Evolutionary conservation across 2,329 filamentous ascomycete genomes (phyloP).

Genomic region (Colletotrichum cordylinicola): DNA sequence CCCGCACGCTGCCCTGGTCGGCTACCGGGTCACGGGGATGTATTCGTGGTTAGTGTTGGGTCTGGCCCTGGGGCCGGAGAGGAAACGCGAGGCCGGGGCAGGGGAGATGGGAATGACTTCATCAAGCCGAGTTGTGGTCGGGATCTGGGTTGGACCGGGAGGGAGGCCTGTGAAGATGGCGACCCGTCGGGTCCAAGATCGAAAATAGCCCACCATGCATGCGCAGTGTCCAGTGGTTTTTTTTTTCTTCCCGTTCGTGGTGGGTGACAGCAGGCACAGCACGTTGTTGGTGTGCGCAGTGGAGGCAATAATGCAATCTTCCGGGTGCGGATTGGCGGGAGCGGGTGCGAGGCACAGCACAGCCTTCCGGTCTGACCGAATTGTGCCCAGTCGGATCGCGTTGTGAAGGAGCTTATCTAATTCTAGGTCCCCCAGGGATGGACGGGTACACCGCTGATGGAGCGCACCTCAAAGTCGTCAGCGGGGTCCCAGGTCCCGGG

Average conservation of each 20-base stretch:
- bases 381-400: neutral
- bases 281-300: neutral
- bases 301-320: neutral
- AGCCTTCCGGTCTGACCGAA: neutral
- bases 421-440: neutral
- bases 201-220: constrained; percentile 6
- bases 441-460: neutral
- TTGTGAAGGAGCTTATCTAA: neutral
- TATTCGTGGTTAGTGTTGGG: neutral
- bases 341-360: neutral
- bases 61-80: neutral
- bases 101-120: neutral
- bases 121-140: neutral
- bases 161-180: neutral
- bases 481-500: neutral
- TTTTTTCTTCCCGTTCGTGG: neutral
- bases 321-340: neutral
- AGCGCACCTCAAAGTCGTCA: neutral
- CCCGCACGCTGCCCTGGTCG: neutral
- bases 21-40: neutral
- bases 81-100: neutral
- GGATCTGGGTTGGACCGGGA: neutral
- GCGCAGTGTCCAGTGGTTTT: neutral
- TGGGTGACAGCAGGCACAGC: neutral
- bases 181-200: neutral